phyloP scores from a whole-genome alignment of 2,329 filamentous ascomycete genomes.

The Salinomyces thailandicus region DNA sequence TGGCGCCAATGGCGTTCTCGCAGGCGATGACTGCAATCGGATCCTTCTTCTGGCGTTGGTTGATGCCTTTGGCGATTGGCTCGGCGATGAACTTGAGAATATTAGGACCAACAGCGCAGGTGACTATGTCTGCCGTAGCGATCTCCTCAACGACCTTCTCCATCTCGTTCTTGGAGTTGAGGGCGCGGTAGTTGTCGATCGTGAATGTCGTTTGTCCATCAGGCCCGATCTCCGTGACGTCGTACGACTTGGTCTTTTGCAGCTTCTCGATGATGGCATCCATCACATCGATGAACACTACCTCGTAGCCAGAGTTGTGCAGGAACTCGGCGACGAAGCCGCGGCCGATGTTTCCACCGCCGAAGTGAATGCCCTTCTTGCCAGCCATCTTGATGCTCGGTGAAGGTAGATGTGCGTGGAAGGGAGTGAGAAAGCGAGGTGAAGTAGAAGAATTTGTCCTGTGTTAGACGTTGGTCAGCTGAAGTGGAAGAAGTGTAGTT shows the following conservation, averaged over 20 bases:
- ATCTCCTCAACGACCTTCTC: constrained; percentile 75
- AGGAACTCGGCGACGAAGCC: constrained; percentile 84
- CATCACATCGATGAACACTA: constrained; percentile 92
- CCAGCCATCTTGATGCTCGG: constrained; percentile 19
- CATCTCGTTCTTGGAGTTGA: constrained; percentile 87
- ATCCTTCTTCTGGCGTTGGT: constrained; percentile 53
- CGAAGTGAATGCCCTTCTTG: constrained; percentile 44
- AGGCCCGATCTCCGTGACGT: constrained; percentile 82
- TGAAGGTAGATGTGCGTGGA: too few relatives aligned
- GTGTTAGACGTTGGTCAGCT: too few relatives aligned
- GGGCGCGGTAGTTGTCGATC: constrained; percentile 91
- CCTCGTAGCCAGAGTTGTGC: constrained; percentile 88
- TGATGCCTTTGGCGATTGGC: constrained; percentile 88
- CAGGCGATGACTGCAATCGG: constrained; percentile 91
- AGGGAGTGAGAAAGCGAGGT: too few relatives aligned
- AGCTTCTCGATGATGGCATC: constrained; percentile 70
- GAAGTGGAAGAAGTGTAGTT: too few relatives aligned
- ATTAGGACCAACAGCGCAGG: constrained; percentile 92
- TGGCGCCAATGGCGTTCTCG: constrained; percentile 94
- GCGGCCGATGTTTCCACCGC: constrained; percentile 45
- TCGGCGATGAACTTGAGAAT: constrained; percentile 94
- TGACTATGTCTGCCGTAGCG: constrained; percentile 77
- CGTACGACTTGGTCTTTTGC: constrained; percentile 66
- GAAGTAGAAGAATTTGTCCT: too few relatives aligned
- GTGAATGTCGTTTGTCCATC: constrained; percentile 70